Evolutionary conservation across 108 stramenopile genomes (phyloP).

Genomic region (Parietichytrium sp.): DNA sequence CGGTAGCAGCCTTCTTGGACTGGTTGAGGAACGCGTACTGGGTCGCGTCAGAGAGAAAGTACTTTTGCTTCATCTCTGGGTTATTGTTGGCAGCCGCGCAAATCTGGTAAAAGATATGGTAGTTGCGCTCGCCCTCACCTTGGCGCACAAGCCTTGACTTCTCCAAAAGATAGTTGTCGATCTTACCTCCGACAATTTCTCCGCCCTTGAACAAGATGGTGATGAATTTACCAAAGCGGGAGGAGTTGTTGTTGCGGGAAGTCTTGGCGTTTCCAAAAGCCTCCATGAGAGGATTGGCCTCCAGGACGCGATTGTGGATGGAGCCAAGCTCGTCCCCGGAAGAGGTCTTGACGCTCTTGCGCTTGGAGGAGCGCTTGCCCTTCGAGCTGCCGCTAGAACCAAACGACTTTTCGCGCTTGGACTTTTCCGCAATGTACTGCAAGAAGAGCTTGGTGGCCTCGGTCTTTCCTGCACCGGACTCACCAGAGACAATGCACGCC

Average conservation of each 20-base stretch:
- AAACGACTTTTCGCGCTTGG: not conserved
- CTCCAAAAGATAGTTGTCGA: slow-evolving; percentile 47
- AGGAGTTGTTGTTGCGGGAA: slow-evolving; percentile 45
- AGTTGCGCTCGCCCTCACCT: slow-evolving; percentile 46
- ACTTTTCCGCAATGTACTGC: slow-evolving; percentile 42
- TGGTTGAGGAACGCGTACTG: slow-evolving; percentile 29
- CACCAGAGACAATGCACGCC: slow-evolving; percentile 35
- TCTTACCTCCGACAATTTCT: slow-evolving; percentile 39
- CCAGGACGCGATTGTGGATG: slow-evolving; percentile 42
- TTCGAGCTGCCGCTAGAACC: not conserved
- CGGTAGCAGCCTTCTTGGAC: not conserved
- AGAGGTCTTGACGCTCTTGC: slow-evolving; percentile 17
- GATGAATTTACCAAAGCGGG: slow-evolving; percentile 56
- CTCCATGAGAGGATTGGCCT: slow-evolving; percentile 49
- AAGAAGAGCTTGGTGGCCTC: slow-evolving; percentile 49
- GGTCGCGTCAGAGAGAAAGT: slow-evolving; percentile 2
- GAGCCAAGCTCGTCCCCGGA: not conserved
- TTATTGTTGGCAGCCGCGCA: slow-evolving; percentile 5
- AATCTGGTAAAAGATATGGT: slow-evolving; percentile 53
- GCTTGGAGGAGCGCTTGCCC: not conserved
- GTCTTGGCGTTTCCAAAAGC: slow-evolving; percentile 53
- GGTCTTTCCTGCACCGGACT: slow-evolving; percentile 51
- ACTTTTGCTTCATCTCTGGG: slow-evolving; percentile 14
- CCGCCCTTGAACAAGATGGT: slow-evolving; percentile 49
- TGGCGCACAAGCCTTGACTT: slow-evolving; percentile 45